Evolutionary conservation across 176 grass and related monocot species (phyloP), one percentile per base, ranked within the genome.

Genomic region (Rhynchospora pubera): DNA sequence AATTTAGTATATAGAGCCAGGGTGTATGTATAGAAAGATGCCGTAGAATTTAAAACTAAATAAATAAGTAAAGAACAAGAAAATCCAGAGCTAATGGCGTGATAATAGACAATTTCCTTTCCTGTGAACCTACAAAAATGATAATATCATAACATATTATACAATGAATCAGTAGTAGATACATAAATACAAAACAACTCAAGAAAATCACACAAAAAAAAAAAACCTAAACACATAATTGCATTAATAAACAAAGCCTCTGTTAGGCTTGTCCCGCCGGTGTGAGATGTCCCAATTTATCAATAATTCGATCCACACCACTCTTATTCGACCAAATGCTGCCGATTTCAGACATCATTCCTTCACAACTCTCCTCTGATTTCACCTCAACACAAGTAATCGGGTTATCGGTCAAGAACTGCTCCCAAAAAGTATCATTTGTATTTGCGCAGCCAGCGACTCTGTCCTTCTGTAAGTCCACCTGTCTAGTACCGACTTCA

Each of bases 361-460:
- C 22, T 16, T 82, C 62, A 28, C 1, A 57, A 58, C 16, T 82
- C 21, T 82, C 79, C 79, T 82, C 79, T 48, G 58, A 65, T 82
- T 82, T 82, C 13, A 82, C 79, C 30, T 51, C 79, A 16, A 48
- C 46, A 48, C 19, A 52, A n/a, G 6, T 28, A 55, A 55, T 15
- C 5, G 46, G 62, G 30, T 81, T 81, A 13, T 82, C 79, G 15
- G 61, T 82, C 44, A 82, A 52, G 62, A 82, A 82, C 43, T 82
- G 79, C 43, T 65, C 79, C 79, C 79, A 82, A 46, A 82, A 82
- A 4, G 46, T 63, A 52, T 82, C 79, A 65, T 82, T 82, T 48
- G 52, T 79, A 32, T 32, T 65, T 68, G 7, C 47, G 23, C 16
- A 7, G 26, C 23, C 22, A 28, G 23, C 6, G 28, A 18, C 23